A percentile compares a stretch with the other conserved stretches of the same genome.
Conservation (phyloP, 257 asterid genomes). For the Fraxinus quadrangulata region DNA sequence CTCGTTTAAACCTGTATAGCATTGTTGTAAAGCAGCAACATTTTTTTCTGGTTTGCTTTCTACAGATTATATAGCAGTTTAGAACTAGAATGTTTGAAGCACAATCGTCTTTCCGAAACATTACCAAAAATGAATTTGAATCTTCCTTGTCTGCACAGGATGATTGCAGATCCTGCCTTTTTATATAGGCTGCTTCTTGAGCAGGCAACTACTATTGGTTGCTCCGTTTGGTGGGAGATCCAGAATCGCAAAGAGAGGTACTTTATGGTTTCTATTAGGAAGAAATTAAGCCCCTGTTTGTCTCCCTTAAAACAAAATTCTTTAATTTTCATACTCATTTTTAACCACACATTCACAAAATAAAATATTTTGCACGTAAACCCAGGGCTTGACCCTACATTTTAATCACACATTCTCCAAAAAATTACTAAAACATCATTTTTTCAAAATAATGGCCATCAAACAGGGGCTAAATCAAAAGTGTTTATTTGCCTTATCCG, state of each 20-base stretch:
- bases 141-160: conserved; percentile 50
- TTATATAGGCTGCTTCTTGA: conserved; percentile 77
- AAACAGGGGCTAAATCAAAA: neutral
- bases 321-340: no score
- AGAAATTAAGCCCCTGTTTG: neutral
- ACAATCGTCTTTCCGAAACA: neutral
- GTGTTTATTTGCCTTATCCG: conserved; percentile 11
- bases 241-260: conserved; percentile 94
- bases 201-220: conserved; percentile 88
- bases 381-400: no score
- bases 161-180: conserved; percentile 99
- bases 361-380: no score
- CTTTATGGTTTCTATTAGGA: neutral
- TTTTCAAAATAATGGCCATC: no score
- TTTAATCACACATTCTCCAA: no score
- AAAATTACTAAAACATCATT: no score
- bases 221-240: conserved; percentile 94
- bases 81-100: conserved; percentile 5
- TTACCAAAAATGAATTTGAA: conserved; percentile 16
- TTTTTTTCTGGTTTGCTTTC: neutral
- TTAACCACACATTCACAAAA: no score
- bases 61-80: neutral
- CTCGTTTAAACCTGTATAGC: neutral
- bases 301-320: no score
- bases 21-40: neutral